Base-by-base conservation (phyloP, 495 filamentous ascomycete species). In the Tricharina praecox region DNA sequence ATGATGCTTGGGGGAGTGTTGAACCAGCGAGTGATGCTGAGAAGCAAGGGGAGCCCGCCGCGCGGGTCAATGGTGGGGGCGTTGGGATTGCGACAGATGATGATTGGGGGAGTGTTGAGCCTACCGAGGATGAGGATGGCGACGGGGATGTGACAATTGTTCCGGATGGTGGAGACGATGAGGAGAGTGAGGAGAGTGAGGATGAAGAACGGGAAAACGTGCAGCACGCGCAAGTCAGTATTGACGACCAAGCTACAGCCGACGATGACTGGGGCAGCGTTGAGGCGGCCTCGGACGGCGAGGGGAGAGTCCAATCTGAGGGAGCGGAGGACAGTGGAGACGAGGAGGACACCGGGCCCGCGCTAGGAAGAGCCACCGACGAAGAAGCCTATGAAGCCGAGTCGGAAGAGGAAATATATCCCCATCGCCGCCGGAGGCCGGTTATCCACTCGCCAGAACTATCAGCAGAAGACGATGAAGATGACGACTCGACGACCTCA, bases 241-340 rank as follows among this genome's bases (percentile, higher is more conserved):
- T n/a, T n/a, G 39, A 24, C 11, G 36, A 16, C n/a, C 5, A 7
- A 8, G 19, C 5, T 5, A 8, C 4, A 21, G 39, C 7, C 5
- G 39, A 5, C 18, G 39, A 43, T 16, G 39, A 43, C 25, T 23
- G 39, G 39, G 39, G 24, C 5, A 43, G 39, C 20, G 39, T 43
- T 5, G 39, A 5, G 18, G 39, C 39, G 7, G 39, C 39, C 10
- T 23, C 39, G 45, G 47, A 49, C n/a, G 21, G n/a, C 13, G 47
- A 39, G 23, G 21, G 36, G 2, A 34, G 33, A 21, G 47, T 23
- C 19, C 15, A 5, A 13, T 7, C 9, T 7, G 15, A 37, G 7
- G 18, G 7, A 37, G 16, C 16, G 8, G 47, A 28, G 18, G 35
- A 24, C 8, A 20, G 28, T 11, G 36, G 45, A 23, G 21, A 38